Evolutionary conservation across 2,329 filamentous ascomycete species (phyloP), one percentile per base, ranked within the genome.

Genomic region (Periconia macrospinosa): DNA sequence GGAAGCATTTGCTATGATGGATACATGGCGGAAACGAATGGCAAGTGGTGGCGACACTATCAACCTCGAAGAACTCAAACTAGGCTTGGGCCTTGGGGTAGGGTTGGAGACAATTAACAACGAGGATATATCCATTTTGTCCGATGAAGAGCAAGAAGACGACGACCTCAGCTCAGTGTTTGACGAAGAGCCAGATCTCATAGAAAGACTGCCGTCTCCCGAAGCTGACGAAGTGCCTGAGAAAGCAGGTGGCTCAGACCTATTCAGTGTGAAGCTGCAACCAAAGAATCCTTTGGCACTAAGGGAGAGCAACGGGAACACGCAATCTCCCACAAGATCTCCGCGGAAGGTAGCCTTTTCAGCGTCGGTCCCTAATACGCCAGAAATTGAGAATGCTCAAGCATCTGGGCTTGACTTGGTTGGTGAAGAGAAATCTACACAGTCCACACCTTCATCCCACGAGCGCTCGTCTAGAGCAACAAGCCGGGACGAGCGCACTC

Each of bases 1-100:
- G 60, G 93, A 97, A 69, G 91, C 94, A 1, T 87, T 97, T 13
- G 83, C 86, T 35, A 85, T 99, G 76, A 96, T 99, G 79, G 91
- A 97, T 60, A 87, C 89, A 33, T 97, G 94, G 93, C 87, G 92
- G 56, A 88, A 86, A 70, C 84, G 91, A 41, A 91, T 96, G 84
- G 85, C 84, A 15, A 81, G 81, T 48, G 86, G 83, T 59, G 88
- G 88, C 6, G 83, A 86, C 55, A 85, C 87, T 0, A 84, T 93
- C 60, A 86, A 90, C 63, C 71, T 81, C 17, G 78, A 81, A 15
- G 80, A 81, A 57, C 67, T 81, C 40, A 86, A 85, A 69, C 85
- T 86, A 80, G 88, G 89, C 1, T 68, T 80, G 37, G 76, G 76
- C 0, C 74, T 92, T 40, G 81, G 84, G 6, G 77, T 87, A 17